Percentiles rank a stretch among this genome's conserved stretches.
Evolutionary conservation across 495 filamentous ascomycete genomes (phyloP).

Genomic region (Aspergillus bridgeri): DNA sequence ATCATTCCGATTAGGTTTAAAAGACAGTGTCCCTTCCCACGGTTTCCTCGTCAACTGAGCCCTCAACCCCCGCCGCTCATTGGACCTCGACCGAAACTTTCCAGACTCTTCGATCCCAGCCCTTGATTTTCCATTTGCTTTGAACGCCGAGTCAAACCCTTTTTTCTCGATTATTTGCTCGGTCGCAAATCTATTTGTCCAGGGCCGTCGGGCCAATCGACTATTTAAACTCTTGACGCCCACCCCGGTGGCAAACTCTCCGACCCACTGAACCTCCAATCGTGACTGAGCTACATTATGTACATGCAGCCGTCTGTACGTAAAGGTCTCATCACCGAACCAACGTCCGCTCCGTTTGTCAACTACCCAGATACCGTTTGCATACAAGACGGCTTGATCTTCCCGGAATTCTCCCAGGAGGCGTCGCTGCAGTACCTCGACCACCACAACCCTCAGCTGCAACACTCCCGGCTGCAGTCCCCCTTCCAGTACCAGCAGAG

Average conservation of each 20-base stretch:
- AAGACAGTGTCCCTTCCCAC: neutral
- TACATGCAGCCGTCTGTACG: conserved; percentile 43
- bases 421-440: conserved; percentile 24
- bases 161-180: conserved; percentile 6
- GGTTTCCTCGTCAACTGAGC: conserved; percentile 1
- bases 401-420: conserved; percentile 35
- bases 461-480: conserved; percentile 31
- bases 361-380: conserved; percentile 36
- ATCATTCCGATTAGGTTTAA: neutral
- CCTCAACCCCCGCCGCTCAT: neutral
- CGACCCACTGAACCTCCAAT: conserved; percentile 25
- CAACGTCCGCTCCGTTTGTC: conserved; percentile 23
- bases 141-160: neutral
- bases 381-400: conserved; percentile 47
- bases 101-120: conserved; percentile 30
- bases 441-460: conserved; percentile 18
- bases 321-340: conserved; percentile 49
- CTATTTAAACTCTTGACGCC: conserved; percentile 30
- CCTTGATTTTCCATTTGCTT: neutral
- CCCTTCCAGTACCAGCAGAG: conserved; percentile 34
- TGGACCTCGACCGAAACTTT: conserved; percentile 26
- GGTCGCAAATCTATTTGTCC: conserved; percentile 9
- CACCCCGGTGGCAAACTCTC: conserved; percentile 34
- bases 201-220: conserved; percentile 22
- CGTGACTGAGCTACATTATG: conserved; percentile 33